Evolutionary conservation across 768 basidiomycete species (phyloP), one percentile per base, ranked within the genome.

Genomic region (Suillus placidus): DNA sequence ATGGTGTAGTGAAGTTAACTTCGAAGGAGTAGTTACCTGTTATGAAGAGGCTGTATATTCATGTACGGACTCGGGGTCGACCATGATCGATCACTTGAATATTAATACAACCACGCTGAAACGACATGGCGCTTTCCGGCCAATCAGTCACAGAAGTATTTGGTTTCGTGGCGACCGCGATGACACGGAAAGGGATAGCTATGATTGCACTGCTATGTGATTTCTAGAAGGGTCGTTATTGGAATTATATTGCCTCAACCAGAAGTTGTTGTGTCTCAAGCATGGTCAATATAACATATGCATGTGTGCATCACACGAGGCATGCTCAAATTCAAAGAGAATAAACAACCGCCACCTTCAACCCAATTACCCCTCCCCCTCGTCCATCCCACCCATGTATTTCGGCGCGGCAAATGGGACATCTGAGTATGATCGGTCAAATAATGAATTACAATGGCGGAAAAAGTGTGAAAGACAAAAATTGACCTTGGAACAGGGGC

Each of bases 351-450:
- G 71, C 80, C 60, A 81, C 70, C 69, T 85, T 86, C 57, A 89
- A 70, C 2, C 89, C 88, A 62, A 90, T 80, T 6, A 91, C 88
- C 10, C 90, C 90, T 7, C 84, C 87, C 2, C 90, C 89, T 67
- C 77, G 81, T 2, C 90, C 90, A 72, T 91, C 89, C 90, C 90
- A 91, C 2, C 85, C 86, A 1, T 83, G 83, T 67, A 91, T 87
- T 49, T 77, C 74, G 1, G 88, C 88, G 20, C 90, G 85, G 72
- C 90, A 91, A 4, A 90, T 89, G 1, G 90, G 90, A 73, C 90
- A 91, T 69, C 88, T 87, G 34, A 13, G 20, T 47, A 63, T 20
- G 16, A 40, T 40, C n/a, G 5, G 38, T 32, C 38, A 42, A 49
- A 35, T 52, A 3, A 62, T 34, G 23, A 49, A 42, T 45, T 37